Percentiles rank a stretch among this genome's conserved stretches.
phyloP scores from a whole-genome alignment of 768 basidiomycete genomes.

The Lentinula boryana region DNA sequence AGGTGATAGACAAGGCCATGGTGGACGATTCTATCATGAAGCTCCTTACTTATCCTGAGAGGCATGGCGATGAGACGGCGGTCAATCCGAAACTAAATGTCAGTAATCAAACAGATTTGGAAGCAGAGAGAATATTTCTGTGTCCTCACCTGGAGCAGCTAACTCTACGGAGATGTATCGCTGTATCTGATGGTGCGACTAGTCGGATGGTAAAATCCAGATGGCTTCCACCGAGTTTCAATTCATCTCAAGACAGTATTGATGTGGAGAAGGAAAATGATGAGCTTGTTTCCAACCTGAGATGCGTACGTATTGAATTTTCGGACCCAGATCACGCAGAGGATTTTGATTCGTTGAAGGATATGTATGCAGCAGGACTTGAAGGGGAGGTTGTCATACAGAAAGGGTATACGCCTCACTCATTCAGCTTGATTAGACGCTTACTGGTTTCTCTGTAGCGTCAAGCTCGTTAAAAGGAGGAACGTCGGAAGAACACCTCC shows the following conservation, averaged over 20 bases:
- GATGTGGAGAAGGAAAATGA: not conserved
- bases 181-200: not conserved
- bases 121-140: not conserved
- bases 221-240: not conserved
- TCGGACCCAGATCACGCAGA: not conserved
- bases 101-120: not conserved
- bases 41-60: not conserved
- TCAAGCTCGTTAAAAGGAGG: not conserved
- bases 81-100: not conserved
- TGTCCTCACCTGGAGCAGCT: constrained; percentile 1
- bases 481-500: not conserved
- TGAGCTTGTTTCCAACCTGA: not conserved
- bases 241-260: not conserved
- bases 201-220: not conserved
- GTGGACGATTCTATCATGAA: not conserved
- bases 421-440: not conserved
- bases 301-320: not conserved
- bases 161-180: not conserved
- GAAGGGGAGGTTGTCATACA: not conserved
- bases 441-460: not conserved
- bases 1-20: not conserved
- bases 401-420: not conserved
- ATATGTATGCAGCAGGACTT: not conserved
- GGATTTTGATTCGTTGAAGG: not conserved
- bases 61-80: not conserved